Percentiles rank a stretch among this genome's conserved stretches.
Evolutionary conservation across 2,329 filamentous ascomycete genomes (phyloP).

Genomic region (Fusarium chaquense): DNA sequence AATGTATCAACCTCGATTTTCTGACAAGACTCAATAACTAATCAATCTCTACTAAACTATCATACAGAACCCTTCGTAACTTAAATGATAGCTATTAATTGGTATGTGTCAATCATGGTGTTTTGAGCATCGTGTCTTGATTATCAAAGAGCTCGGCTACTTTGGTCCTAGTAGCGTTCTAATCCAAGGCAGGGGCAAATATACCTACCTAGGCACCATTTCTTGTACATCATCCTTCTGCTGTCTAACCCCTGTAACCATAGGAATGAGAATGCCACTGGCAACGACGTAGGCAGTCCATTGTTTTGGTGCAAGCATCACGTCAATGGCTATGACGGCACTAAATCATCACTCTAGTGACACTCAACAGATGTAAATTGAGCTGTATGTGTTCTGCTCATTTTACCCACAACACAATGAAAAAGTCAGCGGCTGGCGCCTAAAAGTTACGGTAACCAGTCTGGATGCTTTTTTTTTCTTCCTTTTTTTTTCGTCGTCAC

Average conservation of each 20-base stretch:
- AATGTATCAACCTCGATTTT: neutral
- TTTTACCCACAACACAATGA: neutral
- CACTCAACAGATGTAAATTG: neutral
- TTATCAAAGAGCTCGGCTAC: slow-evolving; percentile 9
- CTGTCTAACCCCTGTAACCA: slow-evolving; percentile 14
- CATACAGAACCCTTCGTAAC: neutral
- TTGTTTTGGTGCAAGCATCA: slow-evolving; percentile 15
- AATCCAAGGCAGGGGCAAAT: slow-evolving; percentile 33
- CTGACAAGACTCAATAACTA: neutral
- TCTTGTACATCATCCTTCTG: slow-evolving; percentile 25
- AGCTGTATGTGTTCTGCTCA: neutral
- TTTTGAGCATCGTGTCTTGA: slow-evolving; percentile 4
- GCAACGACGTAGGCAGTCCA: neutral
- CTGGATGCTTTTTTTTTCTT: neutral
- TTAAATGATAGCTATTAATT: neutral
- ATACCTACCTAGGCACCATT: slow-evolving; percentile 4
- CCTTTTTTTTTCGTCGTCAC: slow-evolving; percentile 17
- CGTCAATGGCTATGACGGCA: slow-evolving; percentile 11
- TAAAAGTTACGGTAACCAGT: slow-evolving; percentile 18
- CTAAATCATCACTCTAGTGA: neutral
- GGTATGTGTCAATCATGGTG: slow-evolving; percentile 20
- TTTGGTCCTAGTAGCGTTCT: slow-evolving; percentile 30
- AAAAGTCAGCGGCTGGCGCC: slow-evolving; percentile 31
- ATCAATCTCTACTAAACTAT: neutral
- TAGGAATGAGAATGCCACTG: slow-evolving; percentile 21